phyloP scores from a whole-genome alignment of 257 asterid genomes.

The Cordia subcordata region DNA sequence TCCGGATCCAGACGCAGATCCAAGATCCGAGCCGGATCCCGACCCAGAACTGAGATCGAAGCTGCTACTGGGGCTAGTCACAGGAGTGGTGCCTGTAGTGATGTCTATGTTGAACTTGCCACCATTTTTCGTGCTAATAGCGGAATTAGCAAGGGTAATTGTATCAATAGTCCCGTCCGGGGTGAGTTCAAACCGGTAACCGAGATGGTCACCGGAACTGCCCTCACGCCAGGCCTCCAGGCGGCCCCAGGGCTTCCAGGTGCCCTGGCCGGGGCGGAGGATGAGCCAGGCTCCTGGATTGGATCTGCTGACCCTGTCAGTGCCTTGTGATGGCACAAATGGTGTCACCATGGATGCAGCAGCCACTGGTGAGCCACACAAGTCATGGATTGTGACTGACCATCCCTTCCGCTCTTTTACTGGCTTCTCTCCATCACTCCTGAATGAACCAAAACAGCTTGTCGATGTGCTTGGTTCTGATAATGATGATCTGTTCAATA shows the following conservation, averaged over 20 bases:
- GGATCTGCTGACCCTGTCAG: conserved; percentile 66
- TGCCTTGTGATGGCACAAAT: conserved; percentile 82
- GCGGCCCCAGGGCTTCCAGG: conserved; percentile 98
- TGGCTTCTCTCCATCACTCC: conserved; percentile 24
- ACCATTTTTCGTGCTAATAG: conserved; percentile 48
- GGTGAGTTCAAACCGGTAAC: conserved; percentile 85
- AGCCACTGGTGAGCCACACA: conserved; percentile 94
- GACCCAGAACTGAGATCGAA: conserved; percentile 62
- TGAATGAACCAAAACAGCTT: conserved; percentile 45
- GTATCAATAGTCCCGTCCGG: conserved; percentile 79
- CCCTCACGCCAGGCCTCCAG: conserved; percentile 88
- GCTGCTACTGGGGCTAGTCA: conserved; percentile 85
- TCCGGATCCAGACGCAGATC: conserved; percentile 68
- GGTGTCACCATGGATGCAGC: conserved; percentile 98
- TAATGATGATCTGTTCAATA: conserved; percentile 56
- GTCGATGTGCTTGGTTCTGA: conserved; percentile 68
- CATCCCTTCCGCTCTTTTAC: conserved; percentile 83
- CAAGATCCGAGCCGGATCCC: conserved; percentile 54
- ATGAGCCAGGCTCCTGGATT: conserved; percentile 99
- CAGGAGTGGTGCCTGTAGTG: conserved; percentile 66
- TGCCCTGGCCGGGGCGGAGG: conserved; percentile 73
- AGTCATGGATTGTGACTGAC: conserved; percentile 95
- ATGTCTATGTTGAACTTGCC: conserved; percentile 76
- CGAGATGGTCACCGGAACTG: conserved; percentile 38
- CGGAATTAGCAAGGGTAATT: conserved; percentile 59